Conservation (phyloP, 768 basidiomycete genomes). For the Tylopilus subfusipes region DNA sequence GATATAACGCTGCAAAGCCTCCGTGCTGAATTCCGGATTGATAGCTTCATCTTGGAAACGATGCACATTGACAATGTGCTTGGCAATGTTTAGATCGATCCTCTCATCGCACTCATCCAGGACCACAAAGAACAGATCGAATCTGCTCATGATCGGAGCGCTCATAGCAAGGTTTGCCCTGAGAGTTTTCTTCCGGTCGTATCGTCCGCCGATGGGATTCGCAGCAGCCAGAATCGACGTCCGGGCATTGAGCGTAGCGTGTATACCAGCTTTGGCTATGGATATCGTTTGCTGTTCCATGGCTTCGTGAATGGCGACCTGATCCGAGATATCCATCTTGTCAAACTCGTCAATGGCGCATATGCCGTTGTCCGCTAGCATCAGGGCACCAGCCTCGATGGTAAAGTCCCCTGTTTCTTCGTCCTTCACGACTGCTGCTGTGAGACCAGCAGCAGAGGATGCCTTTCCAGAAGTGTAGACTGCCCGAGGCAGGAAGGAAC, state of each 20-base stretch:
- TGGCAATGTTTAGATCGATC: conserved; percentile 89
- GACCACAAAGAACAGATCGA: conserved; percentile 97
- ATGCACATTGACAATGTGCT: conserved; percentile 97
- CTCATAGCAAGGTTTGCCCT: conserved; percentile 96
- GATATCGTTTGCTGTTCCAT: conserved; percentile 99
- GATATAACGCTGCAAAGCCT: conserved; percentile 94
- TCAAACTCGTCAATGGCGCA: conserved; percentile 99
- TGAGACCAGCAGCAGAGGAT: conserved; percentile 97
- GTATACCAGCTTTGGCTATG: conserved; percentile 98
- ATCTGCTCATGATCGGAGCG: conserved; percentile 98
- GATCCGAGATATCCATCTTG: conserved; percentile 99
- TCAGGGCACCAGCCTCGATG: conserved; percentile 97
- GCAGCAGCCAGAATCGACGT: conserved; percentile 98
- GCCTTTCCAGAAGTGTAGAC: conserved; percentile 99
- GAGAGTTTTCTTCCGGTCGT: conserved; percentile 90
- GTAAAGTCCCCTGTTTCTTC: conserved; percentile 99
- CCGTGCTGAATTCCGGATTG: conserved; percentile 94
- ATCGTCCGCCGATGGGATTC: conserved; percentile 95
- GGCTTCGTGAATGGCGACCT: conserved; percentile 99
- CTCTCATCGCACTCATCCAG: conserved; percentile 95
- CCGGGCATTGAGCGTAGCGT: conserved; percentile 95
- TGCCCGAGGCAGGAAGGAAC: conserved; percentile 95
- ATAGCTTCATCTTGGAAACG: conserved; percentile 94
- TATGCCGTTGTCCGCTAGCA: conserved; percentile 99
- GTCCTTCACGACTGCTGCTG: conserved; percentile 96